Evolutionary conservation across 352 stramenopile genomes (phyloP).

Genomic region (Phytophthora rubi): DNA sequence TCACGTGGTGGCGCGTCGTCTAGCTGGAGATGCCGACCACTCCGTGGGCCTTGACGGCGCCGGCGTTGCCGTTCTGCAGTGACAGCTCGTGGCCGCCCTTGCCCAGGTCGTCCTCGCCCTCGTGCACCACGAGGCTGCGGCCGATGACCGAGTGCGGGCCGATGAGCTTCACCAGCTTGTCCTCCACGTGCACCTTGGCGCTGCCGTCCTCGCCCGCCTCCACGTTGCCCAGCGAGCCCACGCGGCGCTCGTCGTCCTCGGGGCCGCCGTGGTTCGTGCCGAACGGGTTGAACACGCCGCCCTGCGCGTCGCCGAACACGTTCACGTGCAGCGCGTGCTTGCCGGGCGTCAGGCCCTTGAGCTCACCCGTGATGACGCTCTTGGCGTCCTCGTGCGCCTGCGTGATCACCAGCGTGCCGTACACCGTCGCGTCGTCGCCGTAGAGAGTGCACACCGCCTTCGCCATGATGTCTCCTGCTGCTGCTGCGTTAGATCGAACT

Average conservation of each 20-base stretch:
- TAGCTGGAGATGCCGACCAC: constrained; percentile 93
- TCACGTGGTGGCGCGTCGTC: not conserved
- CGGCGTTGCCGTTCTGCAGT: constrained; percentile 96
- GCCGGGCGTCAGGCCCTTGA: constrained; percentile 79
- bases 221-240: constrained; percentile 95
- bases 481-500: not conserved
- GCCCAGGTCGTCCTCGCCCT: constrained; percentile 96
- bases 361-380: constrained; percentile 83
- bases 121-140: constrained; percentile 95
- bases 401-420: constrained; percentile 81
- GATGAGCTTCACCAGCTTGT: constrained; percentile 97
- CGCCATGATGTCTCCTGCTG: constrained; percentile 49
- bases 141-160: constrained; percentile 98
- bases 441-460: constrained; percentile 90
- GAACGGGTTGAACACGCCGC: constrained; percentile 98
- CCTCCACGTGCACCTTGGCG: constrained; percentile 93
- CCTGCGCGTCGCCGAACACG: constrained; percentile 93
- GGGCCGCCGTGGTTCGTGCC: constrained; percentile 97
- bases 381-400: constrained; percentile 90
- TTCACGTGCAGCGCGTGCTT: constrained; percentile 97
- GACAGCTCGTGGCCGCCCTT: constrained; percentile 97
- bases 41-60: constrained; percentile 90
- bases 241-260: constrained; percentile 95
- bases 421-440: constrained; percentile 82
- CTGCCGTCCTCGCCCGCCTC: constrained; percentile 88